Percentiles rank a stretch among this genome's conserved stretches.
These are phyloP conservation scores for Fraxinus platypoda DNA, from an alignment of 305 asterid genomes.

Conservation along the genomic window DNA sequence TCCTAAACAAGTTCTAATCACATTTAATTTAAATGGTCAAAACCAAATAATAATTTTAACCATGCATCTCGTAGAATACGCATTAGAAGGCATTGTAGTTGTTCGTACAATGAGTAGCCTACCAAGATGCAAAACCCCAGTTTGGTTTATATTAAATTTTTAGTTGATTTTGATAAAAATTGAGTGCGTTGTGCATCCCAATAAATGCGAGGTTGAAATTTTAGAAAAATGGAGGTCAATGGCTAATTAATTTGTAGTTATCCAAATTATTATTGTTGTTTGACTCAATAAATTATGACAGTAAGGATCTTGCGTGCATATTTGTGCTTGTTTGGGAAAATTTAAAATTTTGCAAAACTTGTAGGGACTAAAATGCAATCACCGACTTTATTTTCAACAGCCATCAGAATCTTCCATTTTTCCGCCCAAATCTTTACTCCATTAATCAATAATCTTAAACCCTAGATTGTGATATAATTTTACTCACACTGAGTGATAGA, in stretches of 20 bases:
- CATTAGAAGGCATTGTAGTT: too few species aligned
- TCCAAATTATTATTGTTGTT: not conserved
- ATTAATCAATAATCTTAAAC: not conserved
- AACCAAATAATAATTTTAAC: not conserved
- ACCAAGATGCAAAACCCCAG: not conserved
- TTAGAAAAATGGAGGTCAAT: not conserved
- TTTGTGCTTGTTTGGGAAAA: not conserved
- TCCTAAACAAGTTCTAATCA: not conserved
- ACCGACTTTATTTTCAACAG: not conserved
- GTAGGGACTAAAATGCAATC: not conserved
- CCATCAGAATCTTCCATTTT: not conserved
- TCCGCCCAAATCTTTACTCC: conserved; percentile 2
- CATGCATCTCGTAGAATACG: not conserved
- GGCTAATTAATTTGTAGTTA: not conserved
- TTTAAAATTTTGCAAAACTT: not conserved
- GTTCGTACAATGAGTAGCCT: not conserved
- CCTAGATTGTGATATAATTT: not conserved
- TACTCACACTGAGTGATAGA: not conserved
- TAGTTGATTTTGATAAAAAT: too few species aligned
- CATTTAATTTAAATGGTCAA: too few species aligned
- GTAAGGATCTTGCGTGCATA: not conserved
- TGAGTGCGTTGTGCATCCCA: too few species aligned
- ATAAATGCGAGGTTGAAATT: not conserved
- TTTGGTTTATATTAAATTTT: not conserved
- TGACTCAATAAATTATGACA: not conserved